Conservation (phyloP, 2,329 filamentous ascomycete species). For the Arthrocladium fulminans region DNA sequence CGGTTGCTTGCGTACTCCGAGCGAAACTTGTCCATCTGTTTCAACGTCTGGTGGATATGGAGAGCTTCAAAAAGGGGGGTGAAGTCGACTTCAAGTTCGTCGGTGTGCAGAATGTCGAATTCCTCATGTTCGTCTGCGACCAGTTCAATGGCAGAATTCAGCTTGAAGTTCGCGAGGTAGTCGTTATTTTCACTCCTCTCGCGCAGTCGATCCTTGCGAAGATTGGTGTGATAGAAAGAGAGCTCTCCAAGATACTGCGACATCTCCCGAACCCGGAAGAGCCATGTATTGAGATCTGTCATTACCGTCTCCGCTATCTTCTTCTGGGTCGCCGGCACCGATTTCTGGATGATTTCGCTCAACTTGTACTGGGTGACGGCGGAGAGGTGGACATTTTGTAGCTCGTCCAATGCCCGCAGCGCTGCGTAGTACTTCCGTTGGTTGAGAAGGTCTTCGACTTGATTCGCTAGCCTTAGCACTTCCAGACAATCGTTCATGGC, state of each 20-base stretch:
- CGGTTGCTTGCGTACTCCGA: constrained; percentile 87
- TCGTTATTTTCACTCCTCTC: constrained; percentile 68
- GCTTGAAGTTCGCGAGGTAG: constrained; percentile 71
- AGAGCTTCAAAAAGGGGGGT: constrained; percentile 88
- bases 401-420: constrained; percentile 83
- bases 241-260: constrained; percentile 95
- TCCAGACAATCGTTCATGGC: constrained; percentile 85
- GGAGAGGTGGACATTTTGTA: constrained; percentile 92
- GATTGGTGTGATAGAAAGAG: constrained; percentile 90
- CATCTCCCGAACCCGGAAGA: constrained; percentile 88
- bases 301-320: constrained; percentile 94
- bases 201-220: constrained; percentile 72
- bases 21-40: constrained; percentile 83
- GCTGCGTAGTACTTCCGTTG: constrained; percentile 96
- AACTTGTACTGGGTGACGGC: constrained; percentile 92
- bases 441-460: constrained; percentile 81
- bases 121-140: constrained; percentile 93
- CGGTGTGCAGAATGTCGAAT: constrained; percentile 90
- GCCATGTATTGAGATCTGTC: constrained; percentile 92
- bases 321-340: constrained; percentile 83
- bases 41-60: constrained; percentile 91
- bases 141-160: constrained; percentile 92
- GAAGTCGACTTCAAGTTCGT: constrained; percentile 90
- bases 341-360: constrained; percentile 90
- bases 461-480: constrained; percentile 84